Percentiles rank a stretch among this genome's conserved stretches.
Evolutionary conservation across 1,284 basidiomycete species (phyloP).

Genomic region (Ustilago crameri): DNA sequence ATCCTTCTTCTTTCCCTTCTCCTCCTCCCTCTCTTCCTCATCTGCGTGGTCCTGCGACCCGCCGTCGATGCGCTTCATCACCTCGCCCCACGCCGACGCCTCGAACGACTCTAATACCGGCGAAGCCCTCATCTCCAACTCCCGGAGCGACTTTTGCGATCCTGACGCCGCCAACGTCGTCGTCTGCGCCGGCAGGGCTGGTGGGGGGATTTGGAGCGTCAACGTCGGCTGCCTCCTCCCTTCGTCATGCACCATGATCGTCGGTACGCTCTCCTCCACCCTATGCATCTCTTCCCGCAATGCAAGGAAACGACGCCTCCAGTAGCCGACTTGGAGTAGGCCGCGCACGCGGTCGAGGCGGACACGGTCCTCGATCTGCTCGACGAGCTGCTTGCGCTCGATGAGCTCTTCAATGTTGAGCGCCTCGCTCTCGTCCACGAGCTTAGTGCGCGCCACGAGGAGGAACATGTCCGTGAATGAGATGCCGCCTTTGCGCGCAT

Average conservation of each 20-base stretch:
- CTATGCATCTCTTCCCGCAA: slow-evolving; percentile 31
- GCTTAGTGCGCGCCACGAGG: slow-evolving; percentile 87
- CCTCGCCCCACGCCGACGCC: slow-evolving; percentile 50
- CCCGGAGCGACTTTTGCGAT: slow-evolving; percentile 30
- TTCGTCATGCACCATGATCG: slow-evolving; percentile 21
- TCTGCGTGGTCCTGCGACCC: slow-evolving; percentile 9
- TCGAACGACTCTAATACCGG: slow-evolving; percentile 48
- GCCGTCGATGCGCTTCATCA: slow-evolving; percentile 53
- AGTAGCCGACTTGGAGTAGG: slow-evolving; percentile 56
- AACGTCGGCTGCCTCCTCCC: slow-evolving; percentile 6
- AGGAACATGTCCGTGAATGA: slow-evolving; percentile 91
- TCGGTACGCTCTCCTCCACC: slow-evolving; percentile 15
- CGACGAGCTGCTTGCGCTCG: slow-evolving; percentile 53
- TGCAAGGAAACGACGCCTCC: slow-evolving; percentile 57
- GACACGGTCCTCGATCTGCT: slow-evolving; percentile 59
- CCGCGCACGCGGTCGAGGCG: slow-evolving; percentile 60
- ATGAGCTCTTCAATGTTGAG: slow-evolving; percentile 63
- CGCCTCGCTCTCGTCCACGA: slow-evolving; percentile 79
- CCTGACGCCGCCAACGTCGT: slow-evolving; percentile 21
- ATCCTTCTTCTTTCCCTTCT: slow-evolving; percentile 1
- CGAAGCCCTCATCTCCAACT: slow-evolving; percentile 41
- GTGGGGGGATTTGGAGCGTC: slow-evolving; percentile 15
- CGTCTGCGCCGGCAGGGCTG: neutral
- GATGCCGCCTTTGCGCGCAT: slow-evolving; percentile 75
- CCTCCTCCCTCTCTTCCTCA: neutral